Evolutionary conservation across 2,329 filamentous ascomycete species (phyloP), one percentile per base, ranked within the genome.

Genomic region (Tolypocladium endophyticum): DNA sequence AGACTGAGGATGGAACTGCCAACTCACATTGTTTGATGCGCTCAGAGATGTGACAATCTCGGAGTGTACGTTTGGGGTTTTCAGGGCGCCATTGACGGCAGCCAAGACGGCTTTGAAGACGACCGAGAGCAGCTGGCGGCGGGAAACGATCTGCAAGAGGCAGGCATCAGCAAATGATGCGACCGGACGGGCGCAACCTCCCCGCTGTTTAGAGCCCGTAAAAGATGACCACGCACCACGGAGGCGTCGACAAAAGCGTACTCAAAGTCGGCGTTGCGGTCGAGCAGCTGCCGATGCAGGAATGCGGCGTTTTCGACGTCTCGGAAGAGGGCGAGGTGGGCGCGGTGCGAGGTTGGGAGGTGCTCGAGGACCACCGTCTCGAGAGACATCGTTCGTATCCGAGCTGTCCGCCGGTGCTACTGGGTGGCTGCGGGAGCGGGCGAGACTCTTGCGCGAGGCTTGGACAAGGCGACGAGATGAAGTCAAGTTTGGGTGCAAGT

Each of bases 231-330:
- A 36, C 81, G 62, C 79, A 92, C 87, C 72, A 89, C 84, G 54
- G 84, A 85, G 25, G 92, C 92, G 75, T 99, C 93, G 55, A 99
- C 83, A 65, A 99, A 89, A 39, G 92, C 92, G 78, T 97, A 97
- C 74, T 97, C 92, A 67, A 92, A 97, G 11, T 87, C 87, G 14
- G 84, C 70, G 70, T 97, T 96, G 58, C 90, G 89, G 7, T 85
- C 82, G n/a, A 97, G 79, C 6, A 99, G 84, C 75, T 97, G 92
- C 66, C 87, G 80, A 58, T 92, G 87, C 52, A 99, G 79, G 69
- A 88, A 92, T 0, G 82, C 74, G 14, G 91, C 83, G 72, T 99
- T 99, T 62, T 82, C 72, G 60, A 97, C 84, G 71, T 90, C 77
- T 28, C 79, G 82, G 77, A 94, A 97, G 38, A 96, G 77, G 52